A percentile compares a stretch with the other conserved stretches of the same genome.
Evolutionary conservation across 352 stramenopile species (phyloP).

Genomic region (Hyaloperonospora brassicae): DNA sequence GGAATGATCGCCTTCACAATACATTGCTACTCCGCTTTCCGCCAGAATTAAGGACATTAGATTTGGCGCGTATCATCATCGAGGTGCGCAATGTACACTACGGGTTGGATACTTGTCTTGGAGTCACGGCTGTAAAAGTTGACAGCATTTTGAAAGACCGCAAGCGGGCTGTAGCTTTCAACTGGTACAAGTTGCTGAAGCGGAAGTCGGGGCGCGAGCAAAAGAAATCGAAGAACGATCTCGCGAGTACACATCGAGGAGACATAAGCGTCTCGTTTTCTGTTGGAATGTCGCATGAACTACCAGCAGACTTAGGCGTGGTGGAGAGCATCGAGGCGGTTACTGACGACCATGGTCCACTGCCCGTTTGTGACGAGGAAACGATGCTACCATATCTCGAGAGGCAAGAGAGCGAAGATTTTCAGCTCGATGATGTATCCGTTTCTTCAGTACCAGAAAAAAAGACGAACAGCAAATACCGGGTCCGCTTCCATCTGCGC

Average conservation of each 20-base stretch:
- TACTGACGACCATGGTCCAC: constrained; percentile 23
- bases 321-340: constrained; percentile 26
- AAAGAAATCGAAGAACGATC: constrained; percentile 33
- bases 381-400: constrained; percentile 21
- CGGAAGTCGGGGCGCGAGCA: constrained; percentile 54
- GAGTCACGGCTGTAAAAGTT: constrained; percentile 73
- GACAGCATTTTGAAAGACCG: constrained; percentile 73
- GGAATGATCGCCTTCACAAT: constrained; percentile 69
- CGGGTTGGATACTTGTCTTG: constrained; percentile 78
- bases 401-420: constrained; percentile 30
- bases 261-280: constrained; percentile 75
- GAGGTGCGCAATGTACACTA: constrained; percentile 82
- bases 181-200: constrained; percentile 85
- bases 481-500: constrained; percentile 43
- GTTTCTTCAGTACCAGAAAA: constrained; percentile 20
- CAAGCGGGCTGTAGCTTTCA: constrained; percentile 70
- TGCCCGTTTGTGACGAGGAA: constrained; percentile 20
- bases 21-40: constrained; percentile 71
- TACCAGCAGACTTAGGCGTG: constrained; percentile 56
- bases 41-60: constrained; percentile 43
- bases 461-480: constrained; percentile 20
- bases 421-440: constrained; percentile 41
- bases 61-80: constrained; percentile 74
- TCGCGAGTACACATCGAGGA: constrained; percentile 59
- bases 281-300: constrained; percentile 74